Evolutionary conservation across 2,329 filamentous ascomycete genomes (phyloP), one percentile per base, ranked within the genome.

Genomic region (Aureobasidium subglaciale): DNA sequence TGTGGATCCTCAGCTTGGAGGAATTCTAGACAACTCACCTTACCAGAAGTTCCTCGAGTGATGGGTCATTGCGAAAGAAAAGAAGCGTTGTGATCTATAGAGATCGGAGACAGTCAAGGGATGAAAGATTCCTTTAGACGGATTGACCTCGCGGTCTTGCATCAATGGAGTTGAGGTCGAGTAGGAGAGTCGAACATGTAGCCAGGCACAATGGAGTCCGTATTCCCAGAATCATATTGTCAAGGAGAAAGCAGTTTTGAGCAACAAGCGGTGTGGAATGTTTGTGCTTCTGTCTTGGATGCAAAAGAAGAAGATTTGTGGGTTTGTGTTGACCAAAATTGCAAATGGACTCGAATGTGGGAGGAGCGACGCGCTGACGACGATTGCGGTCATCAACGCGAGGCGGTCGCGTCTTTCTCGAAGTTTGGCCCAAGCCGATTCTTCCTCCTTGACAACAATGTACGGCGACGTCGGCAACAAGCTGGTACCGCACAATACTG

Each of bases 381-480:
- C 9, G 16, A 29, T 40, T 35, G 43, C 30, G 27, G 55, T 55
- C 56, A 37, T 55, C 42, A 42, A 46, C 48, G 29, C 43, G 8
- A 16, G 7, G 22, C 18, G 48, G 52, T 37, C 56, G 56, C 56
- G 50, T 45, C 52, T 43, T 38, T 27, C 20, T 32, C 16, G 30
- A 16, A 30, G 18, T 3, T 13, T 29, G 15, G 20, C 9, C 8
- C 24, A 25, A 16, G 6, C 46, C 52, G 27, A 30, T 34, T 30
- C 30, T 29, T 13, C 11, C 4, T 24, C n/a, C 34, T 40, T 4
- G 34, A 22, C 50, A 48, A 52, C 32, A 32, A 95, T 96, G 90
- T 93, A 95, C 72, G 90, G 90, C 63, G 90, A 95, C 69, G 75
- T 89, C 58, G 89, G 87, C 49, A 87, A 90, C 70, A 95, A 95